Evolutionary conservation across 345 rosid genomes (phyloP), one percentile per base, ranked within the genome.

Genomic region (Raphanus raphanistrum): DNA sequence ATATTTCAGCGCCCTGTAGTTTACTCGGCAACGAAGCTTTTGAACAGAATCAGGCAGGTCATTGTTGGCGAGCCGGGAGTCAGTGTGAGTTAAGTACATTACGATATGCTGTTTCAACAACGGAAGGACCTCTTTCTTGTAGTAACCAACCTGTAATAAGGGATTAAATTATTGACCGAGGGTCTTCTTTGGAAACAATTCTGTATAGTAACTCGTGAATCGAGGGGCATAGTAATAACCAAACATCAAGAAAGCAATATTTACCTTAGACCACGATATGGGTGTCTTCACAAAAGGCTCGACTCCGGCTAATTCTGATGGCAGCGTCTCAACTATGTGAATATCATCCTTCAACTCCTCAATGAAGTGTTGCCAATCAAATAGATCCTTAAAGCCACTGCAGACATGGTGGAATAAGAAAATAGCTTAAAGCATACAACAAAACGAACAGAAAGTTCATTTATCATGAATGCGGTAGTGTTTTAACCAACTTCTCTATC

Each of bases 191-290:
- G 17, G 54, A 48, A 48, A 48, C 13, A 27, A 8, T 3, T 60
- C 26, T 59, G 38, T 36, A 25, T 54, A 29, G 27, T 38, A 13
- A 50, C 38, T 48, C 48, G 72, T 63, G 48, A 74, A 21, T 27
- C 43, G 1, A 72, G 33, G 16, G 17, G 54, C 66, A 8, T 10
- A 2, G 25, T 41, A 16, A 26, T 11, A 72, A 66, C 27, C 45
- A 65, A 70, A 54, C 45, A 70, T 58, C 63, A 65, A 66, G 33
- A 67, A 60, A 43, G 54, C 13, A 65, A 27, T 80, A 55, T 35
- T 55, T 75, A 90, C 98, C 98, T 90, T 92, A 15, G 98, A 94
- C 98, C 98, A 94, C 17, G 98, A 92, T 75, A 94, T 86, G 62
- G 92, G 97, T 72, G 97, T 95, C 82, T 95, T 95, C 26, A 66